Percentiles rank a stretch among this genome's conserved stretches.
phyloP scores from a whole-genome alignment of 306 rosid species.

The Quercus engelmannii region DNA sequence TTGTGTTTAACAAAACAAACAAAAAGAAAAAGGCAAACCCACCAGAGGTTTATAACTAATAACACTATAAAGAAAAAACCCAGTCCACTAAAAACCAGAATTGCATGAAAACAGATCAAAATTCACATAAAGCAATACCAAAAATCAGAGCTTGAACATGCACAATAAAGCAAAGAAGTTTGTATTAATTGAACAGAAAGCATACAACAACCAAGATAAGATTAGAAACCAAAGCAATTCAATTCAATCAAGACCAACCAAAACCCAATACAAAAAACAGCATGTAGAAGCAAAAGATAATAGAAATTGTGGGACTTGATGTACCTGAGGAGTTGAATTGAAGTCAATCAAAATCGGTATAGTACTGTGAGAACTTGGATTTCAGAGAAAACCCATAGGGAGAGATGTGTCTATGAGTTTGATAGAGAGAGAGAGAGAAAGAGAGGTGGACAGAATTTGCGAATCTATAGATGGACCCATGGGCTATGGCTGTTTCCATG shows the following conservation, averaged over 20 bases:
- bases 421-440: not conserved
- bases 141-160: not conserved
- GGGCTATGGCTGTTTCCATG: constrained; percentile 26
- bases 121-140: not conserved
- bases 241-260: constrained; percentile 3
- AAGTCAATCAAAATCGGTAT: constrained; percentile 17
- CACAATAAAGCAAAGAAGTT: constrained; percentile 1
- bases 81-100: not conserved
- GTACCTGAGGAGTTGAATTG: constrained; percentile 20
- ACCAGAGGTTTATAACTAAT: too few species aligned
- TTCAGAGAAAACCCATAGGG: constrained; percentile 37
- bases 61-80: not conserved
- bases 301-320: not conserved
- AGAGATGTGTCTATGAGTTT: constrained; percentile 21
- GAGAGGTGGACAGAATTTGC: not conserved
- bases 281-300: constrained; percentile 2
- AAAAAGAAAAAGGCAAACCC: too few species aligned
- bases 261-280: constrained; percentile 5
- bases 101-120: not conserved
- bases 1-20: not conserved
- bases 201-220: not conserved
- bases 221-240: not conserved
- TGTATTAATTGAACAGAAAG: constrained; percentile 4
- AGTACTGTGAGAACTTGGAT: constrained; percentile 28
- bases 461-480: constrained; percentile 21